Base-by-base conservation (phyloP, 2,329 filamentous ascomycete species). In the Neonectria magnoliae region DNA sequence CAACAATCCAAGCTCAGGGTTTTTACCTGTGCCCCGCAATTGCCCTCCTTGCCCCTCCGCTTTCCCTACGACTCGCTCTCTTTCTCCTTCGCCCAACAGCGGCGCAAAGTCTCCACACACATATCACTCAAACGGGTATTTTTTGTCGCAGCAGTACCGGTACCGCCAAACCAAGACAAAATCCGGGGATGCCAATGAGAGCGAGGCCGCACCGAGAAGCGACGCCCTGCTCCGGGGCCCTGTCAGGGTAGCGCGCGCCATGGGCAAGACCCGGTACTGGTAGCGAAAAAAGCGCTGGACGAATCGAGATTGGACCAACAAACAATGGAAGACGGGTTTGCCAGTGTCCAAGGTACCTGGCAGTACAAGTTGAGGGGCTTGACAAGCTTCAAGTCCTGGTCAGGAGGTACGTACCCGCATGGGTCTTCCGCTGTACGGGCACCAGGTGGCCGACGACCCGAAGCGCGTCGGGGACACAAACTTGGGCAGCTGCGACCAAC, bases 171-270 rank as follows among this genome's bases (percentile, higher is more conserved):
- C 51, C 51, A 52, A 22, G 27, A 48, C 56, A 29, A 67, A 70
- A 72, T 71, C 42, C 68, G 62, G 70, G 71, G 71, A 72, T 73
- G 68, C 71, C 71, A 73, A 73, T 73, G 64, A 71, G 68, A 71
- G 18, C n/a, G 42, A 61, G 55, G 58, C 44, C 63, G 55, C 58
- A 18, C 71, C 71, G 71, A 73, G 68, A 73, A 73, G 71, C 71
- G 71, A 71, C 52, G 64, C 50, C 61, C 60, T 55, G 25, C 62
- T 60, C 62, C 25, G 51, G 56, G 57, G 57, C 55, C 58, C 60
- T 64, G 61, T 56, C 45, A 56, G 51, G 56, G 18, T 50, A 31
- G 45, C 48, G 56, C 52, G 61, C 57, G 44, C 31, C 29, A 56
- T 47, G 36, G 51, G 27, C 57, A 55, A 18, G 31, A 29, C 48